Base-by-base conservation (phyloP, 2,329 filamentous ascomycete species). In the Colletotrichum liriopes region DNA sequence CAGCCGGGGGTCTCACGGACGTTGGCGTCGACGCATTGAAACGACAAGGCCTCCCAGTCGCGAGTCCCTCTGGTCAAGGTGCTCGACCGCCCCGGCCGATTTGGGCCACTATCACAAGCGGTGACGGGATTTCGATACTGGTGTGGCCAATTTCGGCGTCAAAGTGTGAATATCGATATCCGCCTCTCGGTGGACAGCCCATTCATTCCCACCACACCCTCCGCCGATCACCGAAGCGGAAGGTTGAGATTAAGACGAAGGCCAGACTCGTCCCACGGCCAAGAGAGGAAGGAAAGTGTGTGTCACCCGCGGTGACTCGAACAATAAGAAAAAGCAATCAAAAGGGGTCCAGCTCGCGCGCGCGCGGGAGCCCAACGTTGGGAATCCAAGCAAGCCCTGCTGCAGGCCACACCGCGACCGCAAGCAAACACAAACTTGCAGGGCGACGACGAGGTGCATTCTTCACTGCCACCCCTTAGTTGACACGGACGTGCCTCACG, bases 1-100 rank as follows among this genome's bases (percentile, higher is more conserved):
- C 39, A 70, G 65, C 59, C 70, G 54, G 65, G 65, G 65, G 51
- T 56, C 70, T 39, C 70, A 72, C 69, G 47, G 65, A 72, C 65
- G 43, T 69, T 55, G 54, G 65, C 39, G 69, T 69, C 54, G 69
- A 72, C 69, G 65, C 65, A 70, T 69, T 60, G 58, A 65, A 56
- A 64, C 65, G 70, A 65, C 70, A 72, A 55, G 70, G 65, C 52
- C 54, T 72, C 59, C 65, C 47, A 37, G 59, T 65, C 69, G 39
- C 45, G 51, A 35, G 29, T 63, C 37, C 23, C 49, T 16, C 68
- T 51, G 37, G 39, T 26, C 65, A 64, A 47, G 49, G 56, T 47
- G 41, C 56, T 55, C 56, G 37, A 45, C 14, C 2, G 32, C 43
- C 54, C 51, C 54, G 20, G 32, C 35, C 55, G 23, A 9, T 26